Percentiles rank a stretch among this genome's conserved stretches.
phyloP scores from a whole-genome alignment of 306 rosid genomes.

The Chamaecrista fasciculata region DNA sequence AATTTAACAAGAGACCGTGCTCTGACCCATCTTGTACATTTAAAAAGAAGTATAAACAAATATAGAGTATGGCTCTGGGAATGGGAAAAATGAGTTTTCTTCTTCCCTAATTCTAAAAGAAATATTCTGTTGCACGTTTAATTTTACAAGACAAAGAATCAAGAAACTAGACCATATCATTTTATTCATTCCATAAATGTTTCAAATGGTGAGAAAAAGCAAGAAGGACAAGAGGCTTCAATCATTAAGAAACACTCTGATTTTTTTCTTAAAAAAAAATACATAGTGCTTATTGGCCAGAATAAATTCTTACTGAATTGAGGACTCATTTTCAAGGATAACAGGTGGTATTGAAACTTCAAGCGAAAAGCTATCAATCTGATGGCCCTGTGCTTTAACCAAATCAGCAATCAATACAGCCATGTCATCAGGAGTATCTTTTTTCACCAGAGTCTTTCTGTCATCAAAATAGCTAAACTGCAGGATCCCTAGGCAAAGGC shows the following conservation, averaged over 20 bases:
- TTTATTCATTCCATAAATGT: background rate
- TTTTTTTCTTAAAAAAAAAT: background rate
- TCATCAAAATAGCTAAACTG: slow-evolving; percentile 56
- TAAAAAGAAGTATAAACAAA: slow-evolving; percentile 14
- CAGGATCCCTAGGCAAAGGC: slow-evolving; percentile 74
- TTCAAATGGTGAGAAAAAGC: background rate
- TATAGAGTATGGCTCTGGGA: background rate
- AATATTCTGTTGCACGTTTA: background rate
- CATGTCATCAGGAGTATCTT: slow-evolving; percentile 41
- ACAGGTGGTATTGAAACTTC: slow-evolving; percentile 69
- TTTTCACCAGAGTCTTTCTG: slow-evolving; percentile 22
- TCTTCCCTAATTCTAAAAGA: background rate
- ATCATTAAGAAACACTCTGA: background rate
- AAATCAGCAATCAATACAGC: slow-evolving; percentile 51
- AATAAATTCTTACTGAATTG: slow-evolving; percentile 42
- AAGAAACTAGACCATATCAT: background rate
- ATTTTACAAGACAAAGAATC: background rate
- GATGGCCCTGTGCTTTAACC: slow-evolving; percentile 52
- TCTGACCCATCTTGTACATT: slow-evolving; percentile 1
- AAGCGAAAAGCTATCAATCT: slow-evolving; percentile 61
- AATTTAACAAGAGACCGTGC: slow-evolving; percentile 3
- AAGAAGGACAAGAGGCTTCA: background rate
- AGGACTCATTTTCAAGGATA: slow-evolving; percentile 51
- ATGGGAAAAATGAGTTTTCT: background rate
- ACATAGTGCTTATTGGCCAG: background rate